phyloP scores from a whole-genome alignment of 2,329 filamentous ascomycete species.

The Phialemoniopsis sp. region DNA sequence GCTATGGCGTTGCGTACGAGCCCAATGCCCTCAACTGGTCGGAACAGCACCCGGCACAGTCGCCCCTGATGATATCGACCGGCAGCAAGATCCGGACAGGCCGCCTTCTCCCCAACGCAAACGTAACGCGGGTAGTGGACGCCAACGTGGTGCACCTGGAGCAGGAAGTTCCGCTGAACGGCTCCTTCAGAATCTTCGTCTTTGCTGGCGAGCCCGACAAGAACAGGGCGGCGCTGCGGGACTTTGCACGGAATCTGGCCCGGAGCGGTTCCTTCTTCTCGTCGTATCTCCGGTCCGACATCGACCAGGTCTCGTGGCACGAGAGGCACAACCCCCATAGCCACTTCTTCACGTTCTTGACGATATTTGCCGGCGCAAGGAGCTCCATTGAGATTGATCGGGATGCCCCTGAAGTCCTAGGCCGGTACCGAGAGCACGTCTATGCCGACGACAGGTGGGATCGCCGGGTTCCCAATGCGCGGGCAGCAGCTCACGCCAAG shows the following conservation, averaged over 20 bases:
- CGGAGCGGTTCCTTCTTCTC: conserved; percentile 70
- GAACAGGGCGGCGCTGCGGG: conserved; percentile 59
- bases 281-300: conserved; percentile 58
- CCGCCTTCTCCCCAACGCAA: conserved; percentile 70
- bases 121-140: conserved; percentile 83
- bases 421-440: conserved; percentile 74
- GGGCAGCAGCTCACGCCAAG: conserved; percentile 78
- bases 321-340: conserved; percentile 84
- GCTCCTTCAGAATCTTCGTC: conserved; percentile 80
- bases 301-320: conserved; percentile 59
- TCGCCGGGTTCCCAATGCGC: conserved; percentile 61
- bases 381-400: conserved; percentile 67
- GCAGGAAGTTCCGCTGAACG: conserved; percentile 85
- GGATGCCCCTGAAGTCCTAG: conserved; percentile 66
- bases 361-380: conserved; percentile 67
- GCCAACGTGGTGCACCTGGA: conserved; percentile 88
- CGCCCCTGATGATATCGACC: conserved; percentile 62
- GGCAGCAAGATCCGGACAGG: conserved; percentile 67
- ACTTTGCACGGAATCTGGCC: conserved; percentile 63
- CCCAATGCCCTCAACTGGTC: conserved; percentile 85
- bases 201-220: conserved; percentile 68
- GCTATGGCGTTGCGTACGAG: conserved; percentile 84
- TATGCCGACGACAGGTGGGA: conserved; percentile 85
- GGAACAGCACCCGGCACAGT: conserved; percentile 64
- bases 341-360: conserved; percentile 73